These are phyloP conservation scores for Macrotyloma uniflorum DNA, from an alignment of 306 rosid species.

Conservation along the genomic window DNA sequence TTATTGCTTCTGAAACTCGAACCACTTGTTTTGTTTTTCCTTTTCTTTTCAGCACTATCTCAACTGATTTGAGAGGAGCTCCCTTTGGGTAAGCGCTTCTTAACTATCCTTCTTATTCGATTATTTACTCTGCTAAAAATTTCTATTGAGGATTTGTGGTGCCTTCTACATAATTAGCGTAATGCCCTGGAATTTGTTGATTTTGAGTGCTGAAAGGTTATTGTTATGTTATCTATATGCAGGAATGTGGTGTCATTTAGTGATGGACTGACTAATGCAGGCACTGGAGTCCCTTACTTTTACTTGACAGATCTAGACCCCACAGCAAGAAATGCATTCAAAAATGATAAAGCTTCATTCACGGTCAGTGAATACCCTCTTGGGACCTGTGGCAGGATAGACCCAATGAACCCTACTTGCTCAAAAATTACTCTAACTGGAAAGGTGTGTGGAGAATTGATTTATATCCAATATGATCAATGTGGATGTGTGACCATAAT, in stretches of 20 bases:
- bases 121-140: neutral
- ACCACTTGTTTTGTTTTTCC: neutral
- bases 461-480: neutral
- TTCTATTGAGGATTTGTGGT: neutral
- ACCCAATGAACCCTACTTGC: conserved; percentile 91
- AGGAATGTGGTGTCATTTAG: conserved; percentile 94
- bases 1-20: too few relatives aligned
- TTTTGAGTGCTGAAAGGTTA: neutral
- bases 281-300: conserved; percentile 84
- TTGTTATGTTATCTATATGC: conserved; percentile 27
- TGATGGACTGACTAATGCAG: conserved; percentile 72
- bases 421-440: conserved; percentile 85
- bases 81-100: conserved; percentile 81
- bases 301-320: conserved; percentile 93
- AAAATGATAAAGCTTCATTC: conserved; percentile 78
- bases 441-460: conserved; percentile 57
- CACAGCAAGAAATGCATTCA: conserved; percentile 66
- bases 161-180: neutral
- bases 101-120: neutral
- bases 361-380: conserved; percentile 80
- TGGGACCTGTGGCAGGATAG: conserved; percentile 81
- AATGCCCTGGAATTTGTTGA: neutral
- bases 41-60: conserved; percentile 73
- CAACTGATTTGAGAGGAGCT: conserved; percentile 83
- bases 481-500: neutral